Base-by-base conservation (phyloP, 129 eudicot species). In the Calendula officinalis region DNA sequence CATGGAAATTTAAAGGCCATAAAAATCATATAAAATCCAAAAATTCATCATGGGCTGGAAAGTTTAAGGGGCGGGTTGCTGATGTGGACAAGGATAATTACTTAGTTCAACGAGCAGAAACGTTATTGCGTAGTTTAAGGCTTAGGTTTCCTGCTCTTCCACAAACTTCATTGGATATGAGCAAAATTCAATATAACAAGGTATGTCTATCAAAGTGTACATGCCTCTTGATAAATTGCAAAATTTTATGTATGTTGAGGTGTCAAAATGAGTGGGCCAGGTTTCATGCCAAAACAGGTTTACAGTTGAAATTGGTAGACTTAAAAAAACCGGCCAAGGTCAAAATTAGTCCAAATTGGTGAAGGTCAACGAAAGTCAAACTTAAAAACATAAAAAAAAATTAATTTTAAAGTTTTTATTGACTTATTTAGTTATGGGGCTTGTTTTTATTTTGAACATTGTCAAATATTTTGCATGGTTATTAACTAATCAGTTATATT, bases 141-240 rank as follows among this genome's bases (percentile, higher is more conserved):
- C 78, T 82, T 15, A 95, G 87, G 7, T 90, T 82, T 53, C 95
- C 97, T 43, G 84, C 82, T 37, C 89, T 90, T 62, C 97, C 97
- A 8, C 97, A 90, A 70, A 86, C 97, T 36, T 80, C 97, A 13
- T 64, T 91, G 38, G 97, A 91, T 64, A 91, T 91, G 97, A 77
- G 73, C 85, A 91, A 91, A 75, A 91, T 91, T 71, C 95, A 84
- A 72, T 87, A 82, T 56, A 91, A 87, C 90, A 82, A 78, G 95
- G 95, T 86, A 60, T 16, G 58, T 15, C 7, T 52, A 40, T 39
- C 9, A 22, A 51, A 8, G 3, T 33, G 53, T 40, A 6, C 15
- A 42, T 59, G 16, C 38, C 27, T 12, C 43, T 3, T 37, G 45
- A 14, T 3, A 8, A 54, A 15, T 30, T 27, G 11, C 41, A n/a